A percentile compares a stretch with the other conserved stretches of the same genome.
Evolutionary conservation across 2,329 filamentous ascomycete species (phyloP).

Genomic region (Arthrobotrys iridis): DNA sequence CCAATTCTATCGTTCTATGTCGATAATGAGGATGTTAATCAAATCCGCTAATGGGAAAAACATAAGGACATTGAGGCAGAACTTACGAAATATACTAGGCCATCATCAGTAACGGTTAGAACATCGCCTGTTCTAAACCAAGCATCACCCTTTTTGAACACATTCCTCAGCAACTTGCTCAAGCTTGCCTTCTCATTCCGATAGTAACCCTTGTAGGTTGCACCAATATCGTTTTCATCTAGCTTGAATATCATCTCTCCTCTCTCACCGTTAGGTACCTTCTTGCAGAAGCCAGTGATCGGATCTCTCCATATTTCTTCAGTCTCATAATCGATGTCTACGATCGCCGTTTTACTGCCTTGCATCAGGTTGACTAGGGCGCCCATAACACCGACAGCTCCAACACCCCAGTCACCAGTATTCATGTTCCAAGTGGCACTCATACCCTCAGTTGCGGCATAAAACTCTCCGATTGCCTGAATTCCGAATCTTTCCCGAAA

Average conservation of each 20-base stretch:
- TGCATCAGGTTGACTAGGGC: conserved; percentile 69
- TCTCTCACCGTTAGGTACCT: conserved; percentile 69
- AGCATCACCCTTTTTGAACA: conserved; percentile 78
- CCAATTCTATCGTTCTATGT: conserved; percentile 73
- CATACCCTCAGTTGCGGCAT: conserved; percentile 78
- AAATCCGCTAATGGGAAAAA: not conserved
- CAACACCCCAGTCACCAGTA: conserved; percentile 76
- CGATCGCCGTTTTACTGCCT: conserved; percentile 67
- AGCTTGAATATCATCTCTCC: conserved; percentile 81
- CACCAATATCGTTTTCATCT: conserved; percentile 71
- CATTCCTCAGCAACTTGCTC: conserved; percentile 77
- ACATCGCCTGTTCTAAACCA: conserved; percentile 89
- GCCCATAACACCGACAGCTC: conserved; percentile 80
- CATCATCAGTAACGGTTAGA: conserved; percentile 75
- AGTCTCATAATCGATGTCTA: conserved; percentile 76
- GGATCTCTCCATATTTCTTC: conserved; percentile 75
- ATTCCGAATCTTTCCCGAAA: conserved; percentile 86
- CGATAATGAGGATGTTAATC: not conserved
- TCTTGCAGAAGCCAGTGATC: conserved; percentile 74
- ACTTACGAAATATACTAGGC: conserved; percentile 76
- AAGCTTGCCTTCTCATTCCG: conserved; percentile 76
- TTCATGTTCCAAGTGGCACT: conserved; percentile 77
- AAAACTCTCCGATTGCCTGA: conserved; percentile 79
- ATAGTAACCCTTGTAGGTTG: conserved; percentile 83
- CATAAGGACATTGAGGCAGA: not conserved